Conservation (phyloP, 2,329 filamentous ascomycete genomes). For the Penicillium carneum region DNA sequence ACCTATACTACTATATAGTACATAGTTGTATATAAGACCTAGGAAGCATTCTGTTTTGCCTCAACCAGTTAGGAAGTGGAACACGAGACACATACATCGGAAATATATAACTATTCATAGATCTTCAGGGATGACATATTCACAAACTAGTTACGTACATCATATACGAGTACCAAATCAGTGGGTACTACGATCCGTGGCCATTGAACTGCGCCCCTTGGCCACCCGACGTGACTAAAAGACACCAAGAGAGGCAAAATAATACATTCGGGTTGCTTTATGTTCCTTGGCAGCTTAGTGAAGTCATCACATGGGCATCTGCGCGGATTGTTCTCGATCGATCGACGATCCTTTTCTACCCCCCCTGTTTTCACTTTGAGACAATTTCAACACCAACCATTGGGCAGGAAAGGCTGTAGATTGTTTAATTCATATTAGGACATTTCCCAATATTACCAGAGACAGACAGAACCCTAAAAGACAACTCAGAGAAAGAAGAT, state of each 20-base stretch:
- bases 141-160: background rate
- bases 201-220: slow-evolving; percentile 7
- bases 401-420: slow-evolving; percentile 9
- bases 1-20: background rate
- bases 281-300: slow-evolving; percentile 3
- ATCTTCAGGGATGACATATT: slow-evolving; percentile 10
- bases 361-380: background rate
- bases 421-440: background rate
- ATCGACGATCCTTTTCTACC: slow-evolving; percentile 7
- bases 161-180: background rate
- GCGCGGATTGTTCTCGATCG: slow-evolving; percentile 20
- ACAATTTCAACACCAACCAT: slow-evolving; percentile 27
- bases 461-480: background rate
- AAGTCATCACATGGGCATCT: slow-evolving; percentile 14
- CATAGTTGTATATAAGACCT: background rate
- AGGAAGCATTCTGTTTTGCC: slow-evolving; percentile 14
- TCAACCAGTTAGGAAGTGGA: slow-evolving; percentile 1
- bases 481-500: slow-evolving; percentile 1
- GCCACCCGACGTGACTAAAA: background rate
- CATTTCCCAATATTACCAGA: background rate
- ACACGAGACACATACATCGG: slow-evolving; percentile 13
- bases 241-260: slow-evolving; percentile 6
- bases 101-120: background rate
- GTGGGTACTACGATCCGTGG: background rate
- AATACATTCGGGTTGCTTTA: slow-evolving; percentile 13